Base-by-base conservation (phyloP, 495 filamentous ascomycete species). In the Cercophora samala region DNA sequence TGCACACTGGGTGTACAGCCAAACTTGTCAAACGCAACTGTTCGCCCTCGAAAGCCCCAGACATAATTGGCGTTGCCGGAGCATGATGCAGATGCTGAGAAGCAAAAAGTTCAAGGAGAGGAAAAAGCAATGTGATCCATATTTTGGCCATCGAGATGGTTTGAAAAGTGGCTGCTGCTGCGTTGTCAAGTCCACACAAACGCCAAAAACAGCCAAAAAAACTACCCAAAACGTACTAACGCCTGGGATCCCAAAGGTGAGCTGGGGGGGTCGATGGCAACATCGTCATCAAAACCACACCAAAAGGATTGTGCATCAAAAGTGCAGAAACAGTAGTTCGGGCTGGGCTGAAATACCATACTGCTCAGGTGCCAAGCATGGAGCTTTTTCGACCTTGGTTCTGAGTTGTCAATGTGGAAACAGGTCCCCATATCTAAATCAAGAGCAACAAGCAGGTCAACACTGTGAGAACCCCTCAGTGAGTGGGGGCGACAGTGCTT, bases 371-470 rank as follows among this genome's bases (percentile, higher is more conserved):
- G 67, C 64, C 67, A 66, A 69, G 60, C 24, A 22, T 46, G 1
- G 9, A 56, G 8, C 53, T 19, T 21, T 17, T 23, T 21, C 24
- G 19, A 24, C 26, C 17, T 18, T 53, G 55, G 23, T 25, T 64
- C 32, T 69, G 68, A 66, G 68, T 66, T 69, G 68, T 69, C 67
- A 65, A 32, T 56, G 55, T 58, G 54, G 53, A 62, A 46, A 62
- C 29, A 22, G 58, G 29, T 21, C 64, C 24, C 17, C n/a, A 56
- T 24, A 59, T 63, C 64, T 60, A 42, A 51, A 69, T 60, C 42
- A 24, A 63, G 66, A 55, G 19, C 66, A 51, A 55, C 54, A 21
- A 64, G 24, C n/a, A 24, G 15, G 53, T 23, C 32, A 9, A 67
- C 19, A 3, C 2, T 56, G 25, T 29, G 1, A 42, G 59, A 68